These are phyloP conservation scores for Somion occarium DNA, from an alignment of 1,284 basidiomycete genomes.

Conservation along the genomic window DNA sequence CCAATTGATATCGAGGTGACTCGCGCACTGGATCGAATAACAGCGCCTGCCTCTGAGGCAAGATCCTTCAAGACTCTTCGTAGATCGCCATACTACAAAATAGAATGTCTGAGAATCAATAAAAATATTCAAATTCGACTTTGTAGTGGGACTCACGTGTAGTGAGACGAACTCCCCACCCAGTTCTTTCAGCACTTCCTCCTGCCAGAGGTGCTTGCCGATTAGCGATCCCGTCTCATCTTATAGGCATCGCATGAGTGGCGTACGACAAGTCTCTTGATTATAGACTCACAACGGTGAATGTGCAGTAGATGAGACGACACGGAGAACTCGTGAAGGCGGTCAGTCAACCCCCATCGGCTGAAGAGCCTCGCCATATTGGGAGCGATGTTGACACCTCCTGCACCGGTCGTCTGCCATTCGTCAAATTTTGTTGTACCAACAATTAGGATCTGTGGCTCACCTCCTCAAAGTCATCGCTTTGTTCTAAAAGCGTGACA, in stretches of 20 bases:
- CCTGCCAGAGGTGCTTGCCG: constrained; percentile 22
- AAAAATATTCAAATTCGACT: not conserved
- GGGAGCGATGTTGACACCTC: constrained; percentile 23
- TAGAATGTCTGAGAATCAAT: too few species aligned
- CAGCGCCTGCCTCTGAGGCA: constrained; percentile 20
- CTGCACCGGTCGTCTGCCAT: constrained; percentile 13
- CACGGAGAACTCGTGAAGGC: not conserved
- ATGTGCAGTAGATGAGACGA: not conserved
- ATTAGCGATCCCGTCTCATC: constrained; percentile 20
- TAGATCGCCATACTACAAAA: constrained; percentile 24
- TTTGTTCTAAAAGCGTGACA: constrained; percentile 27
- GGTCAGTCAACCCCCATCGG: constrained; percentile 26
- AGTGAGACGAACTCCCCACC: constrained; percentile 24
- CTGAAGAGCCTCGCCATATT: constrained; percentile 24
- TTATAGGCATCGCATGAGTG: constrained; percentile 15
- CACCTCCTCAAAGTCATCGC: constrained; percentile 15
- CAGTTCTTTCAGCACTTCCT: constrained; percentile 22
- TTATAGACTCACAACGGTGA: constrained; percentile 6
- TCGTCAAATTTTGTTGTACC: too few species aligned
- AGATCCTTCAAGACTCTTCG: constrained; percentile 19
- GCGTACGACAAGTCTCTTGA: not conserved
- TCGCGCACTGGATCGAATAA: constrained; percentile 13
- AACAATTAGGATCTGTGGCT: constrained; percentile 4
- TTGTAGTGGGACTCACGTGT: constrained; percentile 17
- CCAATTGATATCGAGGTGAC: constrained; percentile 15